Evolutionary conservation across 305 asterid genomes (phyloP).

Genomic region (Fraxinus nigra): DNA sequence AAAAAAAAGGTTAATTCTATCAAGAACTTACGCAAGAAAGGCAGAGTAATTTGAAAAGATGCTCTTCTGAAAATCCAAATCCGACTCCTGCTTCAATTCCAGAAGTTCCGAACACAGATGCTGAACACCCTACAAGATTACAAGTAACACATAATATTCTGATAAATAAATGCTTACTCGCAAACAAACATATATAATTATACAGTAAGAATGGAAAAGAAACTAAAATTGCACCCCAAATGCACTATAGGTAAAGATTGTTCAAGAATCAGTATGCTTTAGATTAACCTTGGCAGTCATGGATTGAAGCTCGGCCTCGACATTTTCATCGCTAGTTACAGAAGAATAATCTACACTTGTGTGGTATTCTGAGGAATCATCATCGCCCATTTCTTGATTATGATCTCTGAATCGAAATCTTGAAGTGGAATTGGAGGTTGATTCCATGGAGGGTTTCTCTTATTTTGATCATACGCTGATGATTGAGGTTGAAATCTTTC

Average conservation of each 20-base stretch:
- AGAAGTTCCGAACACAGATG: constrained; percentile 78
- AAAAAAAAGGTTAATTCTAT: neutral
- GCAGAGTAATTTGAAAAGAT: constrained; percentile 55
- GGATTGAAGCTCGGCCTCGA: constrained; percentile 55
- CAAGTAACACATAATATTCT: neutral
- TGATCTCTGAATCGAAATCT: constrained; percentile 65
- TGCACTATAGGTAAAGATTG: neutral
- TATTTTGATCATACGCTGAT: neutral
- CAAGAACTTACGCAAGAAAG: constrained; percentile 54
- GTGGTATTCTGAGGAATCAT: constrained; percentile 34
- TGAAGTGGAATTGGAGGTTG: constrained; percentile 32
- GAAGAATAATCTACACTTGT: constrained; percentile 45
- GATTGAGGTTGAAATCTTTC: neutral
- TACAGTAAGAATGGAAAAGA: neutral
- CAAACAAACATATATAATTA: neutral
- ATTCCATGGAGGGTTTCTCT: constrained; percentile 26
- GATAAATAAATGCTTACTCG: neutral
- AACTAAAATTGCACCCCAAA: neutral
- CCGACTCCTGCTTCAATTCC: constrained; percentile 70
- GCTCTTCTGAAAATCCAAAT: constrained; percentile 67
- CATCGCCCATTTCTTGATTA: constrained; percentile 33
- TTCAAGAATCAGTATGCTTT: neutral
- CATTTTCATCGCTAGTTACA: constrained; percentile 36
- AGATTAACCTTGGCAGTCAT: constrained; percentile 73
- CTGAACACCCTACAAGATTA: constrained; percentile 52